These are phyloP conservation scores for Lycium ferocissimum DNA, from an alignment of 257 asterid genomes.

Conservation along the genomic window DNA sequence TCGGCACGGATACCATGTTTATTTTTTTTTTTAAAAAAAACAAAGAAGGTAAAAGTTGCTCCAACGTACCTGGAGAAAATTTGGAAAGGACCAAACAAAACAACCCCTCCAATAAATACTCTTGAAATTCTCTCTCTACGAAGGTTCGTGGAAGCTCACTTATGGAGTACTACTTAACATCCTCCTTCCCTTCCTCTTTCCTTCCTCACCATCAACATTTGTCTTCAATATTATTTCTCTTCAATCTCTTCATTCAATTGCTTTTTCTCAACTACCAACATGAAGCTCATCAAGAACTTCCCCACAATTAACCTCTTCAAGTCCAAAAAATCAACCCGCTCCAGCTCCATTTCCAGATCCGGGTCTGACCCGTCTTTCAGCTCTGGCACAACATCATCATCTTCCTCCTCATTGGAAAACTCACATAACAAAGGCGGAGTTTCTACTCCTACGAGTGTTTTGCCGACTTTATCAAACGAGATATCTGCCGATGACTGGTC, in stretches of 20 bases:
- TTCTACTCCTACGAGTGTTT: constrained; percentile 74
- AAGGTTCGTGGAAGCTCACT: constrained; percentile 70
- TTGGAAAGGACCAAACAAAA: not conserved
- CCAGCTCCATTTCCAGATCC: constrained; percentile 41
- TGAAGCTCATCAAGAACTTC: constrained; percentile 58
- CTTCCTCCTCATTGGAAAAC: not conserved
- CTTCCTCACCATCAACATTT: constrained; percentile 1
- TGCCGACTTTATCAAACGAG: constrained; percentile 50
- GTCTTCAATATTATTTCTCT: not conserved
- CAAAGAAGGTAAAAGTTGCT: no score
- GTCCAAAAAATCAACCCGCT: constrained; percentile 27
- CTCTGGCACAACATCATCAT: constrained; percentile 33
- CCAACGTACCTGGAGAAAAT: not conserved
- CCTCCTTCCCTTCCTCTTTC: constrained; percentile 27
- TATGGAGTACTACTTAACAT: constrained; percentile 40
- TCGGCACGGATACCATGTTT: no score
- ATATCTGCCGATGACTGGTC: constrained; percentile 58
- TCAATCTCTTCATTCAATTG: not conserved
- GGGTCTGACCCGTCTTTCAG: constrained; percentile 40
- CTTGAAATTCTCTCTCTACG: constrained; percentile 45
- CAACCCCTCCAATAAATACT: constrained; percentile 33
- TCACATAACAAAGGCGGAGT: constrained; percentile 35
- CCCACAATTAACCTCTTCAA: constrained; percentile 55
- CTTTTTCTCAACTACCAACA: constrained; percentile 16
- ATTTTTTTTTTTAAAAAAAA: no score